Conservation (phyloP, 129 eudicot genomes). For the Gnaphalium uliginosum region DNA sequence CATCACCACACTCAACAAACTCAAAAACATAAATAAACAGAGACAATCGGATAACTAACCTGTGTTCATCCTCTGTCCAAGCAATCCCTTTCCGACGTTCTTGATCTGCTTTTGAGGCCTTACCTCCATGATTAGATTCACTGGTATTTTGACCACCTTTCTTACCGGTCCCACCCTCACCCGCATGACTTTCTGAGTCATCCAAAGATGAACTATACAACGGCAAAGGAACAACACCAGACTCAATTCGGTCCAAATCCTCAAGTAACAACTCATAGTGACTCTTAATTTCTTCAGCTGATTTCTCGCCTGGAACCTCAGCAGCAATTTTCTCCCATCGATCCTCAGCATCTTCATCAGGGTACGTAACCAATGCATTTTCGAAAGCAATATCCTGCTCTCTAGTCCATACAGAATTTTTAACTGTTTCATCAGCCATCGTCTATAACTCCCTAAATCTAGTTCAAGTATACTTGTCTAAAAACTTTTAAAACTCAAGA, state of each 20-base stretch:
- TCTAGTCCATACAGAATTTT: conserved; percentile 62
- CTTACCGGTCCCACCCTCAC: conserved; percentile 54
- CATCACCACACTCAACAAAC: not conserved
- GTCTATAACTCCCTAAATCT: conserved; percentile 27
- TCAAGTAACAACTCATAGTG: conserved; percentile 81
- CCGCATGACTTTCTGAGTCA: conserved; percentile 47
- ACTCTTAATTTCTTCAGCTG: conserved; percentile 66
- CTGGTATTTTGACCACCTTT: conserved; percentile 48
- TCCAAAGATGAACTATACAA: conserved; percentile 57
- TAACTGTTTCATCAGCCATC: conserved; percentile 50
- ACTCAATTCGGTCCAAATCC: conserved; percentile 67
- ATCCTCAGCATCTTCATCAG: conserved; percentile 61
- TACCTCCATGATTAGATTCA: conserved; percentile 63
- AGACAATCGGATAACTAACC: conserved; percentile 37
- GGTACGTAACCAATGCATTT: conserved; percentile 64
- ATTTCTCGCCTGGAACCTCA: conserved; percentile 60
- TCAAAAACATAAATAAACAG: not conserved
- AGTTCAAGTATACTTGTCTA: not conserved
- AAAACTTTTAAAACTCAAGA: conserved; percentile 8
- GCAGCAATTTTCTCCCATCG: conserved; percentile 85
- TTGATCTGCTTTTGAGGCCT: conserved; percentile 72
- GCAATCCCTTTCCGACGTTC: conserved; percentile 96
- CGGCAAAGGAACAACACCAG: conserved; percentile 79
- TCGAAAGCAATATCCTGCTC: conserved; percentile 85
- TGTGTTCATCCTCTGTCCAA: conserved; percentile 98